Percentiles rank a stretch among this genome's conserved stretches.
phyloP scores from a whole-genome alignment of 2,329 filamentous ascomycete species.

The Pseudogymnoascus sp. region DNA sequence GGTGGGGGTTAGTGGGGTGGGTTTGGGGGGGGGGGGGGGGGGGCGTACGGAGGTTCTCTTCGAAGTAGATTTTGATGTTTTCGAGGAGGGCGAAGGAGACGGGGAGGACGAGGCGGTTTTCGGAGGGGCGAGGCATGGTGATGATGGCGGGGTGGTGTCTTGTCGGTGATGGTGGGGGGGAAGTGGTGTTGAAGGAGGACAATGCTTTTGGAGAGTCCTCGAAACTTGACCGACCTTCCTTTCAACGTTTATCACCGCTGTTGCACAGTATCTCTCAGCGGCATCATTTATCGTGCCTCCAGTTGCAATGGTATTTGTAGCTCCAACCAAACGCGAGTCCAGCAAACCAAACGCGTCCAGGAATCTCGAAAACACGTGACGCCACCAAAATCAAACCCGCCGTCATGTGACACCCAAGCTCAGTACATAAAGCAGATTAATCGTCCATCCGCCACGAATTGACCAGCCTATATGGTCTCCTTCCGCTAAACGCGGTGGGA shows the following conservation, averaged over 20 bases:
- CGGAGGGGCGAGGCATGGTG: background rate
- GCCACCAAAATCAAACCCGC: background rate
- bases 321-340: background rate
- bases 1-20: slow-evolving; percentile 1
- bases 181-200: background rate
- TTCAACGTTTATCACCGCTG: background rate
- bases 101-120: slow-evolving; percentile 44
- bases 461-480: slow-evolving; percentile 2
- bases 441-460: background rate
- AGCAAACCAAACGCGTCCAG: background rate
- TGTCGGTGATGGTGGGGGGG: background rate
- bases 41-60: slow-evolving; percentile 40
- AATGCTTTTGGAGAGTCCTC: background rate
- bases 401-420: background rate
- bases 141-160: background rate
- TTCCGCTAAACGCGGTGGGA: slow-evolving; percentile 4
- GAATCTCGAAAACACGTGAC: background rate
- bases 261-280: background rate
- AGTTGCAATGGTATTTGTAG: background rate
- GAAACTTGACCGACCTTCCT: background rate
- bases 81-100: slow-evolving; percentile 56
- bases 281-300: background rate
- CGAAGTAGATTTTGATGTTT: slow-evolving; percentile 63
- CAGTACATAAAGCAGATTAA: background rate
- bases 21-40: background rate